These are phyloP conservation scores for Sporothrix protearum DNA, from an alignment of 2,329 filamentous ascomycete genomes.

Conservation along the genomic window DNA sequence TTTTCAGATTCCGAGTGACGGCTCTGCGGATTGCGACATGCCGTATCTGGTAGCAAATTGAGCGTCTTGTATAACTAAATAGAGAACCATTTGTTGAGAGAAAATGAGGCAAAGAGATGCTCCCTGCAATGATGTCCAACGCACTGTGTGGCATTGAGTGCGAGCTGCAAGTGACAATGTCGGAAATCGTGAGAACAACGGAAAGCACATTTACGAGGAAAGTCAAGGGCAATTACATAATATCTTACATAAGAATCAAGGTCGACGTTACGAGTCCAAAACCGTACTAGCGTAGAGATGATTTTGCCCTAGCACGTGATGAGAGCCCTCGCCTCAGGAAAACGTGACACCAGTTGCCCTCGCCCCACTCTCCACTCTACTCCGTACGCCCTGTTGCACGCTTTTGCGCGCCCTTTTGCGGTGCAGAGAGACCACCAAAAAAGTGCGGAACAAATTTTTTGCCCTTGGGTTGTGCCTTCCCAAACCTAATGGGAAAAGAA, in stretches of 20 bases:
- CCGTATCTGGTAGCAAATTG: background rate
- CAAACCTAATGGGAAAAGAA: background rate
- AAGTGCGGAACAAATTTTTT: slow-evolving; percentile 20
- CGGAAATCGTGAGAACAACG: background rate
- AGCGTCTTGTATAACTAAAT: background rate
- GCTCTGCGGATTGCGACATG: background rate
- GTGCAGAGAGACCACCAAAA: slow-evolving; percentile 13
- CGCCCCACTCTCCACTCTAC: background rate
- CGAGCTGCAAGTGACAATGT: background rate
- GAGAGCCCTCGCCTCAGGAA: background rate
- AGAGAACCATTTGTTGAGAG: too few species aligned
- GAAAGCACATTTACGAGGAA: background rate
- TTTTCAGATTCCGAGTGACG: background rate
- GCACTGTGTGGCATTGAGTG: background rate
- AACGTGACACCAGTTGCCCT: background rate
- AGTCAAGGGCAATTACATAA: slow-evolving; percentile 13
- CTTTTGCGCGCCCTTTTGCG: background rate
- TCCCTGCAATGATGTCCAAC: background rate
- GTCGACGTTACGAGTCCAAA: background rate
- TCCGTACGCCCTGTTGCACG: too few species aligned
- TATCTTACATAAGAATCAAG: background rate
- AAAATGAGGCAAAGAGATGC: too few species aligned
- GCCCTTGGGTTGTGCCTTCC: background rate
- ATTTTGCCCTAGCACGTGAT: slow-evolving; percentile 26
- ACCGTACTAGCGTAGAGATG: background rate